Evolutionary conservation across 257 asterid species (phyloP).

Genomic region (Salvia rosmarinus): DNA sequence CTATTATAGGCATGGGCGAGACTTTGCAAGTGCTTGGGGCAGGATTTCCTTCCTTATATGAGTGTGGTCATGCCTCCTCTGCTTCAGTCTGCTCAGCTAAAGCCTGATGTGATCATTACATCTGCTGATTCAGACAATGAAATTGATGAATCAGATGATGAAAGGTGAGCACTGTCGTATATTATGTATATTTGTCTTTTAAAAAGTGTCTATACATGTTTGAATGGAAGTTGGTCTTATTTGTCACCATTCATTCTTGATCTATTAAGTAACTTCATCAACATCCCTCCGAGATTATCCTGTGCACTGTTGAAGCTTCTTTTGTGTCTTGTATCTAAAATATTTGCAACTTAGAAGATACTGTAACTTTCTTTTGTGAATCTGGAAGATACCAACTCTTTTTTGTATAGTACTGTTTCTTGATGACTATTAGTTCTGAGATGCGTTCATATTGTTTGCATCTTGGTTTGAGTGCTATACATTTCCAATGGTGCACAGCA

Average conservation of each 20-base stretch:
- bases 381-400: not conserved
- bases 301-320: not conserved
- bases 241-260: not conserved
- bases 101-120: conserved; percentile 88
- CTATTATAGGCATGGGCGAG: conserved; percentile 89
- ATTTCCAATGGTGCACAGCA: not conserved
- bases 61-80: conserved; percentile 91
- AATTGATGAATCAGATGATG: conserved; percentile 83
- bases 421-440: not conserved
- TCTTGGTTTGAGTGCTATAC: not conserved
- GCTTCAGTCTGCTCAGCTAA: conserved; percentile 90
- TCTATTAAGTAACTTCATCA: not conserved
- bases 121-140: conserved; percentile 88
- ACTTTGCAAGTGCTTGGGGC: conserved; percentile 96
- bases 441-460: not conserved
- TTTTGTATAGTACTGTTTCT: not conserved
- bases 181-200: not conserved
- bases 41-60: conserved; percentile 96
- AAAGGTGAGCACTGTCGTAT: conserved; percentile 53
- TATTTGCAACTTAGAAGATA: not conserved
- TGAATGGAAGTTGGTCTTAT: not conserved
- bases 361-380: not conserved
- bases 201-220: not conserved
- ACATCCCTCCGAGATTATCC: not conserved
- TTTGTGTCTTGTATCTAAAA: not conserved